Percentiles rank a stretch among this genome's conserved stretches.
Evolutionary conservation across 163 green algal species (phyloP).

Genomic region (Scenedesmus sp.): DNA sequence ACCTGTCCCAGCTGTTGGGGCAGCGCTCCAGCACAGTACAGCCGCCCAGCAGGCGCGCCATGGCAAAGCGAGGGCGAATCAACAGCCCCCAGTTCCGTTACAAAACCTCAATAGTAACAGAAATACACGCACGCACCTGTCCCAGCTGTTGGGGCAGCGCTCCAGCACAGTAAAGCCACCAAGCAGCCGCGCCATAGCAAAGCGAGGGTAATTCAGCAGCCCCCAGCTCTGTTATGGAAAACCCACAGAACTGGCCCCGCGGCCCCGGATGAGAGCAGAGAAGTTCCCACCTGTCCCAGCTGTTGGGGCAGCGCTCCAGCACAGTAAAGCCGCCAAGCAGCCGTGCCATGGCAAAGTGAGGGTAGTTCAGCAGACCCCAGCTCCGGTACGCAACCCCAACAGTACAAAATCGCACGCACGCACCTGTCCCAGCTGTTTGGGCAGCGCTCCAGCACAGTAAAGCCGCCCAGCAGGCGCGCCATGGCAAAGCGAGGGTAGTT

Average conservation of each 20-base stretch:
- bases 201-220: slow-evolving; percentile 49
- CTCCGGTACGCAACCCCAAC: background rate
- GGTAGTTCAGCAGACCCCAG: slow-evolving; percentile 52
- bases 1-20: slow-evolving; percentile 68
- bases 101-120: too few species aligned
- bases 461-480: slow-evolving; percentile 41
- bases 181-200: slow-evolving; percentile 53
- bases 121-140: slow-evolving; percentile 50
- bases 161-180: slow-evolving; percentile 55
- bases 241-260: background rate
- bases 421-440: background rate
- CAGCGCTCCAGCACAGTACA: slow-evolving; percentile 48
- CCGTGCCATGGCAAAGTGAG: slow-evolving; percentile 50
- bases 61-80: slow-evolving; percentile 45
- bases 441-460: slow-evolving; percentile 42
- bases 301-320: background rate
- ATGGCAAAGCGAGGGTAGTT: slow-evolving; percentile 43
- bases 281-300: background rate
- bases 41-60: slow-evolving; percentile 52
- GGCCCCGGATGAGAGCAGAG: background rate
- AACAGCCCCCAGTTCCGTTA: background rate
- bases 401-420: background rate
- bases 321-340: slow-evolving; percentile 53
- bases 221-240: slow-evolving; percentile 5
- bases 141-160: slow-evolving; percentile 63